These are phyloP conservation scores for Salix koriyanagi DNA, from an alignment of 345 rosid species.

Conservation along the genomic window DNA sequence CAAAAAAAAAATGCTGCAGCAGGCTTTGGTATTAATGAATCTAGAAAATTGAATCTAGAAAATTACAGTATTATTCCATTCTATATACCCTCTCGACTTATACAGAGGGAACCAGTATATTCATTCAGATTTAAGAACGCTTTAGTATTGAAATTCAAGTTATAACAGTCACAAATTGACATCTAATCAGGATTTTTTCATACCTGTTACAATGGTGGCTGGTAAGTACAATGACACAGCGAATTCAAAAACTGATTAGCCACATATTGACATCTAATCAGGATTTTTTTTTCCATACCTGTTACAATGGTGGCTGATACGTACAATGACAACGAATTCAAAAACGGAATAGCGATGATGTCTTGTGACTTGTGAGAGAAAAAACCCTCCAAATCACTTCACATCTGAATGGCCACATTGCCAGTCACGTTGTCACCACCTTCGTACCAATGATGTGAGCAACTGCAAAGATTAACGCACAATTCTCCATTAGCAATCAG, in stretches of 20 bases:
- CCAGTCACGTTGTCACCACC: constrained; percentile 49
- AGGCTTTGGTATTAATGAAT: neutral
- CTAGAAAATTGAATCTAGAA: neutral
- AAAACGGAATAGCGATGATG: neutral
- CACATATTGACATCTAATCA: neutral
- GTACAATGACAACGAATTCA: neutral
- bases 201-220: no score
- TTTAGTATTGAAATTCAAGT: neutral
- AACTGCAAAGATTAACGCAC: constrained; percentile 50
- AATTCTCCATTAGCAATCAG: constrained; percentile 11
- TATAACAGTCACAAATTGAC: neutral
- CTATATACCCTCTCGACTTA: neutral
- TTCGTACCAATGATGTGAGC: constrained; percentile 71
- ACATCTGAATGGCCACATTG: neutral
- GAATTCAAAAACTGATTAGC: neutral
- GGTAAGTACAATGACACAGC: no score
- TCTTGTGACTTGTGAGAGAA: constrained; percentile 2
- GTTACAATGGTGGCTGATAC: neutral
- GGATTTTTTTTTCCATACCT: constrained; percentile 2
- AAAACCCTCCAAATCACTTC: neutral
- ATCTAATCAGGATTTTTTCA: no score
- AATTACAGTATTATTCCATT: neutral
- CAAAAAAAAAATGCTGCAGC: no score
- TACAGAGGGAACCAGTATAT: neutral
- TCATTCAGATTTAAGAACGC: neutral